Evolutionary conservation across 441 rosid genomes (phyloP).

Genomic region (Populus trichocarpa): DNA sequence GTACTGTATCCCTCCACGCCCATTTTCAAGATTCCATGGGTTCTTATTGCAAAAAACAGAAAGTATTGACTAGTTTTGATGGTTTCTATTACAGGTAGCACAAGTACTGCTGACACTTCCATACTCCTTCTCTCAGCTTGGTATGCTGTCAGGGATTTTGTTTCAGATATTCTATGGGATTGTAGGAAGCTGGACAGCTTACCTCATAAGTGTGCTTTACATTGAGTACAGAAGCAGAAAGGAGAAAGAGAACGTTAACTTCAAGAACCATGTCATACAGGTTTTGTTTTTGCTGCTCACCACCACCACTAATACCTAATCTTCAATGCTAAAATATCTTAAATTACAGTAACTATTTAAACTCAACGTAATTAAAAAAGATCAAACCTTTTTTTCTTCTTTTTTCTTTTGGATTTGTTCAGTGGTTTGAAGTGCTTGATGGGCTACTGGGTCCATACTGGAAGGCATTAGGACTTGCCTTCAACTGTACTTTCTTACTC

Average conservation of each 20-base stretch:
- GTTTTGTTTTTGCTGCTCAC: conserved; percentile 21
- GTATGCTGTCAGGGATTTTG: conserved; percentile 83
- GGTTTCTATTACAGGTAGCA: conserved; percentile 56
- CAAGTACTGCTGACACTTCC: conserved; percentile 92
- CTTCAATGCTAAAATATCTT: conserved; percentile 21
- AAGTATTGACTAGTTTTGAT: background rate
- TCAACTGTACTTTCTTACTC: conserved; percentile 94
- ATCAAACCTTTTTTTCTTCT: background rate
- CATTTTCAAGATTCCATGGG: background rate
- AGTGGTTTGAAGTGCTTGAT: conserved; percentile 99
- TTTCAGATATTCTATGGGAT: conserved; percentile 86
- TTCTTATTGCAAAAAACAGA: background rate
- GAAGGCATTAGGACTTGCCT: conserved; percentile 91
- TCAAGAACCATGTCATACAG: conserved; percentile 98
- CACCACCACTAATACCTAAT: conserved; percentile 15
- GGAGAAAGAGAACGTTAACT: conserved; percentile 92
- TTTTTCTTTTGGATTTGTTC: conserved; percentile 10
- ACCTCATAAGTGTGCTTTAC: conserved; percentile 96
- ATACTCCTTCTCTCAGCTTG: conserved; percentile 94
- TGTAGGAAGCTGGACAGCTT: conserved; percentile 97
- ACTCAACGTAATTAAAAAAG: too few relatives aligned
- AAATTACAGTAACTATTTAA: background rate
- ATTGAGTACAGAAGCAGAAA: conserved; percentile 84
- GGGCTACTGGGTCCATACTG: conserved; percentile 95
- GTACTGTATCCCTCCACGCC: conserved; percentile 27